Evolutionary conservation across 2,329 filamentous ascomycete genomes (phyloP), one percentile per base, ranked within the genome.

Genomic region (Colletotrichum tropicicola): DNA sequence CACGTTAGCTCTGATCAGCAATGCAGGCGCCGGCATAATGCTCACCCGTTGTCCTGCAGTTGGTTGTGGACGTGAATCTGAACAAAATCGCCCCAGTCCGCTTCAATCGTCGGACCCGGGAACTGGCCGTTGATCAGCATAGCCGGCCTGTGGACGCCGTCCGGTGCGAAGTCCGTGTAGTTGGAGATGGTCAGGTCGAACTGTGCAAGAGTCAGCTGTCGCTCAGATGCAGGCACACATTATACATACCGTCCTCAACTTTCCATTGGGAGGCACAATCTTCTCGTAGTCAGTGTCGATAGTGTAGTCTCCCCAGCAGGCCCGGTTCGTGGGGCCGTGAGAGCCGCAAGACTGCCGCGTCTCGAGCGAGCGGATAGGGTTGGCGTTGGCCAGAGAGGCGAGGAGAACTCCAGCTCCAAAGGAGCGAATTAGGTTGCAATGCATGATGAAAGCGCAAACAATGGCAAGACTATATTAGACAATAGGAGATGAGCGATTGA

Each of bases 1-100:
- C 6, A 9, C n/a, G 49, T 62, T 41, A 53, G 48, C 30, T 13
- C 27, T 21, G 28, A 39, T 65, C 58, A 54, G 59, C 13, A 28
- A 47, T 48, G 43, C 54, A 19, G 15, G 21, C 25, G 23, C 4
- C 32, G 4, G n/a, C 7, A n/a, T 25, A 66, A 12, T 35, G 32
- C 67, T 35, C 39, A 72, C 63, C 76, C 75, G 39, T 74, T 73
- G 12, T 70, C 70, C 6, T 81, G 81, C 4, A 91, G 82, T 9
- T 85, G 79, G 72, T 92, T 92, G 75, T 86, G 80, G 65, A 90
- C 82, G 37, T 87, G 87, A 52, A 90, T 83, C 48, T 89, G 75
- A 39, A 80, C 73, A 44, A 65, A 70, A 67, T 83, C 80, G 21
- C 80, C 80, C 80, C 80, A 82, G 67, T 82, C 77, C 55, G 71